Conservation (phyloP, 768 basidiomycete genomes). For the Pulveroboletus sp. region DNA sequence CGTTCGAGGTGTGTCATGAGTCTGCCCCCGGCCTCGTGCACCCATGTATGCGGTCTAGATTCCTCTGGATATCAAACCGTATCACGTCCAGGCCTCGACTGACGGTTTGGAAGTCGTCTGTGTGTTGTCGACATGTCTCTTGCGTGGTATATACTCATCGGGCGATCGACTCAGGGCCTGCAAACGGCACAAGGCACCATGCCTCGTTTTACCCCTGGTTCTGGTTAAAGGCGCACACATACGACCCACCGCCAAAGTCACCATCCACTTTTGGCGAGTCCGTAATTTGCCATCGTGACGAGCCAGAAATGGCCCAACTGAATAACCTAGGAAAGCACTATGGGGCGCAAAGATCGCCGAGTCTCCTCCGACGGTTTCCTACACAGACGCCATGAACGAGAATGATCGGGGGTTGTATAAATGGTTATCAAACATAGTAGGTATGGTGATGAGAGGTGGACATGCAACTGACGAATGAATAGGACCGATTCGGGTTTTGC, state of each 20-base stretch:
- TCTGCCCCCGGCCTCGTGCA: not conserved
- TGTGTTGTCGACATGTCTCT: slow-evolving; percentile 30
- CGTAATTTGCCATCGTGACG: slow-evolving; percentile 18
- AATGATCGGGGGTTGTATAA: slow-evolving; percentile 67
- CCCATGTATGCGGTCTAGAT: slow-evolving; percentile 48
- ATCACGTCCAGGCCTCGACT: slow-evolving; percentile 47
- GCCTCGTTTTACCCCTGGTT: slow-evolving; percentile 84
- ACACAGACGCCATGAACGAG: slow-evolving; percentile 66
- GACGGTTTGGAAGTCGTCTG: slow-evolving; percentile 76
- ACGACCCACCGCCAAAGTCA: slow-evolving; percentile 58
- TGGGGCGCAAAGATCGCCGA: slow-evolving; percentile 80
- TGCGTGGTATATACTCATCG: not conserved
- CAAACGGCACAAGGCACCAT: slow-evolving; percentile 46
- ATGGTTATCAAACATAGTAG: slow-evolving; percentile 78
- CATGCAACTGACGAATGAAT: slow-evolving; percentile 1
- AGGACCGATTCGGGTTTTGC: slow-evolving; percentile 89
- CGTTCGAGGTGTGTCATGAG: slow-evolving; percentile 59
- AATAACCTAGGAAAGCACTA: slow-evolving; percentile 50
- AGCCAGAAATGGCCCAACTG: not conserved
- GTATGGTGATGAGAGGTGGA: slow-evolving; percentile 24
- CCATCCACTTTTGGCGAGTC: slow-evolving; percentile 38
- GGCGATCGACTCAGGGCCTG: slow-evolving; percentile 19
- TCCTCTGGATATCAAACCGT: slow-evolving; percentile 65
- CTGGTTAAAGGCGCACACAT: slow-evolving; percentile 76
- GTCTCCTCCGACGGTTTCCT: slow-evolving; percentile 69